Conservation (phyloP, 2,329 filamentous ascomycete genomes). For the Falciphora oryzae region DNA sequence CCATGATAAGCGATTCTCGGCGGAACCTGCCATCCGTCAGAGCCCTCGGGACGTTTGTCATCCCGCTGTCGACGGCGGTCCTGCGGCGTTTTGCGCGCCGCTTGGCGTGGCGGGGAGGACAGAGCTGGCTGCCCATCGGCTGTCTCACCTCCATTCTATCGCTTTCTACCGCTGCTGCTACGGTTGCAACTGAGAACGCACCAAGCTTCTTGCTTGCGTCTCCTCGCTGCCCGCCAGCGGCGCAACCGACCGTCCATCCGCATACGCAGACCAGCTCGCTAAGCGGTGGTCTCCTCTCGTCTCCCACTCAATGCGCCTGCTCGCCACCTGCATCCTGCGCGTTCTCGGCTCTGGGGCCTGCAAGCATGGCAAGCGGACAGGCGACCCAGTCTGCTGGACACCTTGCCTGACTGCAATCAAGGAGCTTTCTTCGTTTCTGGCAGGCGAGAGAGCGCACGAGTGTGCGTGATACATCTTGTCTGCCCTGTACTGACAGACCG, state of each 20-base stretch:
- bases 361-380: not conserved
- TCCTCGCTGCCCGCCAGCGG: not conserved
- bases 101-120: not conserved
- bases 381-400: slow-evolving; percentile 6
- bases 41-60: not conserved
- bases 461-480: not conserved
- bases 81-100: not conserved
- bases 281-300: not conserved
- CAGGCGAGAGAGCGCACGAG: not conserved
- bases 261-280: not conserved
- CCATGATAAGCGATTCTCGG: not conserved
- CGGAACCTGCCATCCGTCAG: not conserved
- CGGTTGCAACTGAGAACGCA: not conserved
- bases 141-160: too few relatives aligned
- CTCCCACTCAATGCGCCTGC: not conserved
- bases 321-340: not conserved
- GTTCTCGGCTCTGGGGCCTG: not conserved
- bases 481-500: not conserved
- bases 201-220: not conserved
- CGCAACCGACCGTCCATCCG: not conserved
- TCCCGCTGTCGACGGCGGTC: not conserved
- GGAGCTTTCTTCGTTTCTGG: not conserved
- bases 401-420: not conserved
- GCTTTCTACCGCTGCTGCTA: too few relatives aligned
- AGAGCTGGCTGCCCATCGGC: too few relatives aligned